Base-by-base conservation (phyloP, 108 stramenopile genomes). In the Skeletonema menzelii region DNA sequence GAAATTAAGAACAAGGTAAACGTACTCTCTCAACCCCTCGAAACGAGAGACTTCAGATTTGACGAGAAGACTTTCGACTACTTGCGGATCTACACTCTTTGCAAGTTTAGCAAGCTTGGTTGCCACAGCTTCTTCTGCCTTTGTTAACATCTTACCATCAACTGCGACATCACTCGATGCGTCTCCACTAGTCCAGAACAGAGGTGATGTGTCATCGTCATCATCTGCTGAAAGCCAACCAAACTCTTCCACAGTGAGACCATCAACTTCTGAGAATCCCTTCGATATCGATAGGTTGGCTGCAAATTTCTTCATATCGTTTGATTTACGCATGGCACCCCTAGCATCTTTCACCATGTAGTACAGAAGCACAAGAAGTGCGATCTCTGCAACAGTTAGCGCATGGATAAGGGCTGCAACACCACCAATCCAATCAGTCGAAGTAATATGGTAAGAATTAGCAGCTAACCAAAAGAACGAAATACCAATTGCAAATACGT, bases 401-500 rank as follows among this genome's bases (percentile, higher is more conserved):
- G 95, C 91, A 80, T 92, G 80, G 56, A 96, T 94, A 24, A 96
- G 76, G 13, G 75, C 95, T 4, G 68, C 65, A 26, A 92, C 11
- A 0, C 95, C 95, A 47, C 95, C 93, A 53, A 94, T 90, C 90
- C 86, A 90, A 61, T 79, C 66, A 2, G 88, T 87, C 6, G 86
- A 82, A 5, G 93, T 94, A 5, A 96, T 73, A 60, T 94, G 95
- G 56, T 84, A 85, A 5, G 87, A 88, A 69, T 96, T 96, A 67
- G 81, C 82, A 59, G 84, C 67, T 5, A 96, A 76, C 93, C 93
- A 94, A 47, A 94, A 85, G 86, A 96, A 96, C 38, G 79, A 44
- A 30, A 89, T 69, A 2, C 93, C 95, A 53, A 94, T 84, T 6
- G 70, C 73, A 8, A 89, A 65, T 8, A 92, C 82, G 27, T 83